Conservation (phyloP, 2,329 filamentous ascomycete species). For the Cordyceps fumosorosea region DNA sequence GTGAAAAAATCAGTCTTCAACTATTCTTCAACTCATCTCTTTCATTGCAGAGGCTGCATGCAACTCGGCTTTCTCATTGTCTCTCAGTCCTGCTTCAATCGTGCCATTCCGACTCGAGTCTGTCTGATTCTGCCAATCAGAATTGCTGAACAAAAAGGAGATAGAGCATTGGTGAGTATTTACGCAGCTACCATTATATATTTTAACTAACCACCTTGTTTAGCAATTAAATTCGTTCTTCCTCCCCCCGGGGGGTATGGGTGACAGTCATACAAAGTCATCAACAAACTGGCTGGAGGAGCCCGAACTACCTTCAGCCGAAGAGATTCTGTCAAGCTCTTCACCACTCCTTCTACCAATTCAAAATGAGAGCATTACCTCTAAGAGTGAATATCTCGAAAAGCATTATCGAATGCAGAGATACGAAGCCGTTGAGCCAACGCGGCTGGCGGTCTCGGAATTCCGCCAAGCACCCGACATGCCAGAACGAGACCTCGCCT, state of each 20-base stretch:
- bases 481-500: conserved; percentile 50
- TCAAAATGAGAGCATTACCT: neutral
- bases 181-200: too few relatives aligned
- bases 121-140: neutral
- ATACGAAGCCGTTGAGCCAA: conserved; percentile 63
- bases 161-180: conserved; percentile 11
- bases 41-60: too few relatives aligned
- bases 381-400: conserved; percentile 58
- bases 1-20: too few relatives aligned
- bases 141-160: neutral
- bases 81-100: too few relatives aligned
- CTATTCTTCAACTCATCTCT: too few relatives aligned
- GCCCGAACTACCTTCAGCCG: neutral
- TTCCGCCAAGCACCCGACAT: conserved; percentile 47
- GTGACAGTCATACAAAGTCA: neutral
- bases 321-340: neutral
- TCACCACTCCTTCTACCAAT: neutral
- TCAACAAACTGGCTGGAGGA: conserved; percentile 1
- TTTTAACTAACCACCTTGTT: neutral
- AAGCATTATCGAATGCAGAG: conserved; percentile 70
- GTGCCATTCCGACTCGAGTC: too few relatives aligned
- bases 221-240: conserved; percentile 5
- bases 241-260: neutral
- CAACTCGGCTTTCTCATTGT: too few relatives aligned
- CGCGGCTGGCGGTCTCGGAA: conserved; percentile 59